phyloP scores from a whole-genome alignment of 441 rosid genomes.

The Bocquillonia castaneifolia region DNA sequence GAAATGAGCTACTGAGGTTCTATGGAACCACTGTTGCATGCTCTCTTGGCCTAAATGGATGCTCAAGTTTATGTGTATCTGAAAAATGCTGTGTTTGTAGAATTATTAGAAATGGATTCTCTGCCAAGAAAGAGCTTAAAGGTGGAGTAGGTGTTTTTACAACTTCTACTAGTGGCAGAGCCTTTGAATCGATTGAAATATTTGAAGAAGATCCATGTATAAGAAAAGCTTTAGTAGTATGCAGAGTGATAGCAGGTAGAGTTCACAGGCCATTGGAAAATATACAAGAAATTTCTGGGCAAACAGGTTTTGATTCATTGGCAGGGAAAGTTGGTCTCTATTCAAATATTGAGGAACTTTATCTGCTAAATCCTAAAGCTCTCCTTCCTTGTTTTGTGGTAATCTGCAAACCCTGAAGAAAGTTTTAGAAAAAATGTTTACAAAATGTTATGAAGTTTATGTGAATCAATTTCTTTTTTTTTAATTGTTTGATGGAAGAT shows the following conservation, averaged over 20 bases:
- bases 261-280: constrained; percentile 89
- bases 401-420: constrained; percentile 65
- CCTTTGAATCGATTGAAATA: constrained; percentile 54
- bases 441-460: constrained; percentile 2
- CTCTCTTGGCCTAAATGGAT: constrained; percentile 72
- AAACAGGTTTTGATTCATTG: constrained; percentile 85
- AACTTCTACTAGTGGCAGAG: constrained; percentile 90
- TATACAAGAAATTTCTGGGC: constrained; percentile 66
- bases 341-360: constrained; percentile 88
- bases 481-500: constrained; percentile 18
- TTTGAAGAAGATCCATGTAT: constrained; percentile 39
- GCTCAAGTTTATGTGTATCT: constrained; percentile 65
- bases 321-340: constrained; percentile 93
- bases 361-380: constrained; percentile 81
- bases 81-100: constrained; percentile 78
- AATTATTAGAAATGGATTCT: constrained; percentile 73
- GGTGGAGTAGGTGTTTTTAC: constrained; percentile 87
- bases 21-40: constrained; percentile 79
- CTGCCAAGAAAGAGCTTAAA: constrained; percentile 64
- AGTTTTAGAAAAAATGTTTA: not conserved
- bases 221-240: constrained; percentile 85
- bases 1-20: constrained; percentile 88
- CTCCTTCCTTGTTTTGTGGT: constrained; percentile 96
- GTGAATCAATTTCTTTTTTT: constrained; percentile 22
- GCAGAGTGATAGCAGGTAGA: constrained; percentile 94